Evolutionary conservation across 2,329 filamentous ascomycete genomes (phyloP).

Genomic region (Rhynchosporium agropyri): DNA sequence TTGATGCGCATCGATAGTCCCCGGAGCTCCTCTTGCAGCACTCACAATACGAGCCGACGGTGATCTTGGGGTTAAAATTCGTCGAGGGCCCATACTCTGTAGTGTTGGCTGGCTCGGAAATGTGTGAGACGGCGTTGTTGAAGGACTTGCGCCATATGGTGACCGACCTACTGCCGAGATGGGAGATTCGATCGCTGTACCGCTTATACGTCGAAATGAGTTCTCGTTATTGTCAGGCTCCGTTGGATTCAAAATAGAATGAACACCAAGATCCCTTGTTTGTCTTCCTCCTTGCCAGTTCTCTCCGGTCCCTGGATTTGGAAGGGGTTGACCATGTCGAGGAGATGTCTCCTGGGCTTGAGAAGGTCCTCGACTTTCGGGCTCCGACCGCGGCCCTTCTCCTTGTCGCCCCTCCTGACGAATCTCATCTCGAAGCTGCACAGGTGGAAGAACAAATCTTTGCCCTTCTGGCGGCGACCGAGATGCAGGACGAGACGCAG

Average conservation of each 20-base stretch:
- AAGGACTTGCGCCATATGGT: conserved; percentile 37
- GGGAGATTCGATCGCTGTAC: conserved; percentile 33
- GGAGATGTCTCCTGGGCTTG: conserved; percentile 33
- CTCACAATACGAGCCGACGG: conserved; percentile 56
- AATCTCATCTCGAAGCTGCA: conserved; percentile 42
- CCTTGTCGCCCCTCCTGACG: conserved; percentile 34
- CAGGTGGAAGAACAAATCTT: conserved; percentile 41
- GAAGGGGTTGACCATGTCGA: conserved; percentile 31
- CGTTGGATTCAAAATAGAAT: conserved; percentile 44
- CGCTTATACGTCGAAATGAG: conserved; percentile 32
- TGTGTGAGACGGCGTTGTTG: conserved; percentile 27
- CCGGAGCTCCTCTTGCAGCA: conserved; percentile 49
- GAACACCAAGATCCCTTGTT: conserved; percentile 42
- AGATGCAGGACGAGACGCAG: conserved; percentile 59
- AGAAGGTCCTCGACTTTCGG: conserved; percentile 32
- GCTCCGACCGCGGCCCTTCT: conserved; percentile 35
- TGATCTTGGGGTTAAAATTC: conserved; percentile 41
- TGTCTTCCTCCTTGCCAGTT: conserved; percentile 35
- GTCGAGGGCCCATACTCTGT: conserved; percentile 31
- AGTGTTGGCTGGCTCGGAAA: conserved; percentile 33
- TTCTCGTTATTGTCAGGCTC: conserved; percentile 34
- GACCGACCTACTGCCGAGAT: conserved; percentile 29
- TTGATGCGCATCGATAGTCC: conserved; percentile 52
- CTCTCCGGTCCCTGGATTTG: conserved; percentile 28
- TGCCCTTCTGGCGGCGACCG: conserved; percentile 45